Base-by-base conservation (phyloP, 2,329 filamentous ascomycete species). In the Phaeosphaeriaceae sp. region DNA sequence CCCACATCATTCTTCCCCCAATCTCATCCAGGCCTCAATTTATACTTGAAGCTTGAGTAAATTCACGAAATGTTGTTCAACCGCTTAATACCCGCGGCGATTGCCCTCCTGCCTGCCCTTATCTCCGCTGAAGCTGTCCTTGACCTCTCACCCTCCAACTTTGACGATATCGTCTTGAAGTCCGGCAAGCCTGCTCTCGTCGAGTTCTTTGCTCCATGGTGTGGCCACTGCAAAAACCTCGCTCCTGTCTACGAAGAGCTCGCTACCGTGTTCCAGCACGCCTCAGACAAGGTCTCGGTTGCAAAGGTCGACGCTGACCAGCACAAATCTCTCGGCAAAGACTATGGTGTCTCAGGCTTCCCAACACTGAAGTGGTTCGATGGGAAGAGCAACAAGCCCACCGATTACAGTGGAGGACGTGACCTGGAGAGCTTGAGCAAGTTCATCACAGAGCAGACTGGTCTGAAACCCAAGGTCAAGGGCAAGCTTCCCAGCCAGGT, bases 191-290 rank as follows among this genome's bases (percentile, higher is more conserved):
- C 94, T 35, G 92, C 94, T 0, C 87, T 99, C 20, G 92, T 97
- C 65, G 92, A 97, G 76, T 99, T 99, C 84, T 97, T 96, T 72
- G 94, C 94, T 28, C 92, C 93, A 18, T 99, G 94, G 94, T 99
- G 94, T 71, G 95, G 94, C 26, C 94, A 99, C 83, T 99, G 94
- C 90, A 97, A 97, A 84, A 96, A 80, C 70, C 88, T 99, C 28
- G 94, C 94, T 13, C 95, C 94, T 41, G 81, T 95, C 51, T 99
- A 95, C 76, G 94, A 99, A 74, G 90, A 99, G 72, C 86, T 99
- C 35, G 94, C 86, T 38, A 74, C 81, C 41, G 79, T 81, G 34
- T 96, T 92, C 74, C 86, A 88, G 59, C 86, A 83, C 67, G 86
- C 86, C 59, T 78, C 91, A 79, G 81, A 87, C 72, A 87, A 87